Base-by-base conservation (phyloP, 805 yeast species). In the Yarrowia divulgata region DNA sequence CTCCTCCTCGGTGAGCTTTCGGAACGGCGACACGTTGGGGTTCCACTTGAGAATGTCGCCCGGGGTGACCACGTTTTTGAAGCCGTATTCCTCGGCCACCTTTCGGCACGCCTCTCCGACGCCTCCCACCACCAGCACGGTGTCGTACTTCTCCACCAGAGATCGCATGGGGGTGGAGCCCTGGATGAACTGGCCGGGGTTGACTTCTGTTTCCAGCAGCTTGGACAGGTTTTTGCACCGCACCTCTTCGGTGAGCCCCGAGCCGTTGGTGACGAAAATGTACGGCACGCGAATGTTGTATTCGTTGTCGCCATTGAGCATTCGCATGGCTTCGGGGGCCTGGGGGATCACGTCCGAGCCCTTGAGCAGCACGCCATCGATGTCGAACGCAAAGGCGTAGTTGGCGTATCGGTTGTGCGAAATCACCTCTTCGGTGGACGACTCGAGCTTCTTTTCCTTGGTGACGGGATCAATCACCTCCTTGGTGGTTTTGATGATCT, bases 121-220 rank as follows among this genome's bases (percentile, higher is more conserved):
- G 73, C 97, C 97, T 72, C 97, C 97, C 67, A 92, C 92, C 68
- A 92, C 97, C 57, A 92, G 81, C 6, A 92, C 96, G 69, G 89
- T 90, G 69, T 89, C 81, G 78, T 88, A 87, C 16, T 84, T 81
- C 39, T 84, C 85, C 14, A 88, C 90, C 75, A 91, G 82, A 75
- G 90, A 96, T 73, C 86, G 88, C 95, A 92, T 92, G 42, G 97
- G 97, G 1, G 97, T 92, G 79, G 92, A 97, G 71, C 97, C 97
- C 79, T 92, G 97, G 74, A 92, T 90, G 70, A 92, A 90, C 80
- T 92, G 97, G 68, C 87, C 91, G 54, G 87, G 87, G 13, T 88
- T 85, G 70, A 92, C 86, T 48, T 84, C 84, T 48, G 85, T 79
- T 23, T 83, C 85, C 71, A 92, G 82, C 72, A 91, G 81, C 69